Base-by-base conservation (phyloP, 768 basidiomycete genomes). In the Lactarius vividus region DNA sequence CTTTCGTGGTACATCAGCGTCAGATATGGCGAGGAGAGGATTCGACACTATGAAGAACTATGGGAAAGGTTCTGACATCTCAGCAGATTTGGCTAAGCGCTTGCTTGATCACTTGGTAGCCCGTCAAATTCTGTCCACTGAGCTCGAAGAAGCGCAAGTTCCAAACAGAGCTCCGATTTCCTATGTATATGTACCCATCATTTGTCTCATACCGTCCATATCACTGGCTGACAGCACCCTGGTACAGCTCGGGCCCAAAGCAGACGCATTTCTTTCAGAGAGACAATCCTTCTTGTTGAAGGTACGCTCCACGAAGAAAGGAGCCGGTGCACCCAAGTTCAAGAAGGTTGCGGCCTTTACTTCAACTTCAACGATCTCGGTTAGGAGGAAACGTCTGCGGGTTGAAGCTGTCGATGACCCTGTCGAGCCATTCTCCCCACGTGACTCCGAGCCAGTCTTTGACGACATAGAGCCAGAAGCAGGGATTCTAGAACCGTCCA, bases 1-100 rank as follows among this genome's bases (percentile, higher is more conserved):
- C 2, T 70, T 69, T 62, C 68, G 67, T 42, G 70, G 68, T 2
- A 68, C 67, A 23, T 54, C 56, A n/a, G 52, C 40, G n/a, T 16
- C 26, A 26, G 62, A 65, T 0, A 60, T 70, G 42, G 13, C 18
- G 49, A 57, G 39, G 54, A 65, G 31, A 31, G 35, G 20, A 5
- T 63, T 63, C 33, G n/a, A 61, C 35, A 37, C 20, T 4, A 52
- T 69, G 18, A n/a, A 42, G 2, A 18, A 59, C 29, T 70, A 57
- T 28, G 68, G 58, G 16, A 52, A 40, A 40, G 70, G 70, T 8
- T 58, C 59, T 7, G 16, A 44, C 6, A 9, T 63, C 26, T 62
- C 64, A 4, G 28, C 49, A 29, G 49, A 58, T 18, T 35, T 49
- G 6, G 59, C 54, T 28, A 65, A 70, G 33, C 64, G 68, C 42